Base-by-base conservation (phyloP, 2,329 filamentous ascomycete genomes). In the Fusarium oxysporum region DNA sequence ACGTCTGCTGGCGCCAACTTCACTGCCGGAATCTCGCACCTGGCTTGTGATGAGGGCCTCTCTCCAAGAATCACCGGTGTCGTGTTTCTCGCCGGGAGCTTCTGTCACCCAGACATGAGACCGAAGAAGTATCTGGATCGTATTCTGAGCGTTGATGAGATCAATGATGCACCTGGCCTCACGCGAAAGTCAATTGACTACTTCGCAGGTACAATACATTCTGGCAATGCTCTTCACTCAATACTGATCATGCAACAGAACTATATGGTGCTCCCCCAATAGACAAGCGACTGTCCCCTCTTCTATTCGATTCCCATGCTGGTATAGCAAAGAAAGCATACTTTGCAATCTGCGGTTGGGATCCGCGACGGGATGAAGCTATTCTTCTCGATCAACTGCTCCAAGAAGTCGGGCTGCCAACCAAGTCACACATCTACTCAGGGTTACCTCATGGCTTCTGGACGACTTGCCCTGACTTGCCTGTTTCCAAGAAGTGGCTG, bases 1-100 rank as follows among this genome's bases (percentile, higher is more conserved):
- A 85, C 83, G 9, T 86, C 84, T 4, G 86, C 86, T 1, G 86
- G 86, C 8, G 87, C 84, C n/a, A 88, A 87, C 73, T 83, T 88
- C 62, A 81, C 85, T 1, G 83, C 83, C 0, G 84, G 84, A 1
- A 80, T 88, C 2, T 81, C 84, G 2, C 83, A 87, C 58, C 70
- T 83, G 0, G 81, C 83, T 9, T 81, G 82, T 1, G 68, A 76
- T 6, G 81, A 83, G 40, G 78, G 78, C 1, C 76, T 86, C 10
- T 68, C 76, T 0, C 84, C 85, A 2, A 80, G 79, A 0, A 75
- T 88, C 14, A 87, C 85, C 0, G 86, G 85, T 0, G 75, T 83
- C 16, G 82, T 84, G 35, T 83, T 87, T 37, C 83, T 85, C 54
- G 84, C 86, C 4, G 84, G 85, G 3, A 84, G 81, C 17, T 77